Base-by-base conservation (phyloP, 2,329 filamentous ascomycete species). In the Colletotrichum agaves region DNA sequence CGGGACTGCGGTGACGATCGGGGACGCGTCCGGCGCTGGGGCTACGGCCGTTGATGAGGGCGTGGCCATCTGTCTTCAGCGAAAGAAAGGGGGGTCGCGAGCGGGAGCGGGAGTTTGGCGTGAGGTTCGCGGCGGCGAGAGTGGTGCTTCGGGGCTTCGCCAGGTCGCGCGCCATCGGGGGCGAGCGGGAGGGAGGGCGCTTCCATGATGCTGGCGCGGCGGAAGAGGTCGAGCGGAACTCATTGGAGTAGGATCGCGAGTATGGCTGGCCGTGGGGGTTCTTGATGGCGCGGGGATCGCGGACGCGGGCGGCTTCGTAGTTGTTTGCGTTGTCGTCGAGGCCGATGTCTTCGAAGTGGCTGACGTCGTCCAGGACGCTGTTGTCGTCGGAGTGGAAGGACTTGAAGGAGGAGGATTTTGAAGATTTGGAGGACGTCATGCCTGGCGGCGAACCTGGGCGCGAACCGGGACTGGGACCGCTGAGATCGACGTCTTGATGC, bases 291-390 rank as follows among this genome's bases (percentile, higher is more conserved):
- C 78, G 77, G 15, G 76, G 64, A 52, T 78, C 73, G 52, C 78
- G 76, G 31, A 78, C 74, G 50, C 59, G 67, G 44, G 66, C 52
- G 12, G 66, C 61, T 55, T 78, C 75, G 35, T 74, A 75, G 21
- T 74, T 64, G 15, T 78, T 73, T 58, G 76, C 71, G 41, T 84
- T 84, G 69, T 94, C 90, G 73, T 94, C 91, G 33, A 98, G 88
- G 12, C 92, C 93, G 76, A 98, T 97, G 71, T 98, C 95, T 78
- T 98, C 95, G 74, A 98, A 98, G 77, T 98, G 90, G 71, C 89
- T 90, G 65, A 91, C 87, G 75, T 97, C 93, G 59, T 89, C 85
- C 50, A 92, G 82, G 57, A 89, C 85, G 72, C 85, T 88, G 74
- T 90, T 89, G 73, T 93, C 92, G 74, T 93, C 91, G 74, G 90